Base-by-base conservation (phyloP, 768 basidiomycete genomes). In the Pisolithus microcarpus region DNA sequence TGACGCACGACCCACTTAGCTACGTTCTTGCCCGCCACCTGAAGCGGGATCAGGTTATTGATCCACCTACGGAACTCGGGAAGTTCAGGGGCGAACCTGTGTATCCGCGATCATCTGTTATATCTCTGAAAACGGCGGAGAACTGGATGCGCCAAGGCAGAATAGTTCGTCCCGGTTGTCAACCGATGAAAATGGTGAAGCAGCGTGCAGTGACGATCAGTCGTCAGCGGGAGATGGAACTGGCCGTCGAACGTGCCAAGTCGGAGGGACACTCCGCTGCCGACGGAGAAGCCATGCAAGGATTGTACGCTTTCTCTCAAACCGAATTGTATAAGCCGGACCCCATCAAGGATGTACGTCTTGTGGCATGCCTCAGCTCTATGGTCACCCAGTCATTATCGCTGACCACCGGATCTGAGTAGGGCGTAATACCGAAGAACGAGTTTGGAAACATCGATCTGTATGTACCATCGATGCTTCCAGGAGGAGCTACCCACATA, bases 391-490 rank as follows among this genome's bases (percentile, higher is more conserved):
- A 28, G 18, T 30, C 38, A 21, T 56, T 24, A 58, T 48, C 38
- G 55, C 43, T 31, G 38, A 47, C 16, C 2, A 34, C 34, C 49
- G 38, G 52, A 55, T 61, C 55, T 23, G 45, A 38, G 24, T 61
- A 98, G 94, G 95, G 95, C 30, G 82, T 80, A 64, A 79, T 99
- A 28, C 93, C 93, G 6, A 94, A 90, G 71, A 99, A 99, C 61
- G 81, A 85, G 56, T 99, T 95, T 65, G 95, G 95, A 16, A 99
- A 97, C 65, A 88, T 99, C 56, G 95, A 99, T 69, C 70, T 99
- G 23, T 99, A 95, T 65, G 90, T 89, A 23, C 85, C 90, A 26
- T 85, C 90, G 4, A 99, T 99, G 96, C 75, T 98, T 28, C 96
- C 96, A 2, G 69, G 65, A 48, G 96, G 96, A 18, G 90, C 81